phyloP scores from a whole-genome alignment of 129 eudicot genomes.

The Escallonia herrerae region DNA sequence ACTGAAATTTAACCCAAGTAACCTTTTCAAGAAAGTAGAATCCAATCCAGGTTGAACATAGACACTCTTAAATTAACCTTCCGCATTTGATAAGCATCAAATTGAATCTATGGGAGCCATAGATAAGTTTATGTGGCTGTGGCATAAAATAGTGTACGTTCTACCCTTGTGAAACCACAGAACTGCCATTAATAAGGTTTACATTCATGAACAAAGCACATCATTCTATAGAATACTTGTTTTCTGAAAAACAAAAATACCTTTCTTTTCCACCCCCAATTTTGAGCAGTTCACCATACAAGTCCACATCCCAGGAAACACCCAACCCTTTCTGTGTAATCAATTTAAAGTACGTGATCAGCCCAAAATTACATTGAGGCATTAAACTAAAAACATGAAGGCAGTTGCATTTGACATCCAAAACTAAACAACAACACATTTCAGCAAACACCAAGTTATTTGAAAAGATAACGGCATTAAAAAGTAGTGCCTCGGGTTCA shows the following conservation, averaged over 20 bases:
- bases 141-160: too few species aligned
- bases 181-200: too few species aligned
- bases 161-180: too few species aligned
- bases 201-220: too few species aligned
- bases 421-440: background rate
- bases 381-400: background rate
- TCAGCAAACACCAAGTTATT: background rate
- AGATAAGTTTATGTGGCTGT: too few species aligned
- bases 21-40: background rate
- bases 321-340: conserved; percentile 72
- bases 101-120: too few species aligned
- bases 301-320: conserved; percentile 93
- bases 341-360: conserved; percentile 21
- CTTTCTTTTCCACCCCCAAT: conserved; percentile 99
- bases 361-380: background rate
- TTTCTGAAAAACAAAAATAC: conserved; percentile 21
- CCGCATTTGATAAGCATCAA: too few species aligned
- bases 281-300: conserved; percentile 97
- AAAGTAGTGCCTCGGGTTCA: too few species aligned
- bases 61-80: too few species aligned
- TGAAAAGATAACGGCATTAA: too few species aligned
- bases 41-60: background rate
- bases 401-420: background rate
- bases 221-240: background rate
- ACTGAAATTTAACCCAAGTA: conserved; percentile 1